Conservation (phyloP, 225 moss, liverwort and hornwort species). For the Anthoceros angustus region DNA sequence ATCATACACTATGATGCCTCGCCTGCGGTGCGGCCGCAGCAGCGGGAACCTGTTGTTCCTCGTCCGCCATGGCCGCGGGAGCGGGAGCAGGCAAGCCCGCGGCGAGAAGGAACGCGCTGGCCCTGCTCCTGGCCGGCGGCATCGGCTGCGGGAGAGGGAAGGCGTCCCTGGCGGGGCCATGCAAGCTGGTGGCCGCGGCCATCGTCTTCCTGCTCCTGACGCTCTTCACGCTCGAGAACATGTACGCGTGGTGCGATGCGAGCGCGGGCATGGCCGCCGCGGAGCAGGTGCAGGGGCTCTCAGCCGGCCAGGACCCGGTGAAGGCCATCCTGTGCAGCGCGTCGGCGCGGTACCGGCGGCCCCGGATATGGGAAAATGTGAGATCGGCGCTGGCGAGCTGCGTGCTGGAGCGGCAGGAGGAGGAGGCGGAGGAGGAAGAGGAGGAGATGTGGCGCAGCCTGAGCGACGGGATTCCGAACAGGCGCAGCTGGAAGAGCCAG, state of each 20-base stretch:
- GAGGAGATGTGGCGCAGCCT: neutral
- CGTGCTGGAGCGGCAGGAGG: neutral
- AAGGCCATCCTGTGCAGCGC: neutral
- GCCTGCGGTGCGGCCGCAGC: no score
- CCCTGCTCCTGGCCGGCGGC: neutral
- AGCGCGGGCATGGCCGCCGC: neutral
- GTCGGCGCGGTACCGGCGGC: neutral
- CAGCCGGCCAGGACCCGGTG: neutral
- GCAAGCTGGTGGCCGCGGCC: neutral
- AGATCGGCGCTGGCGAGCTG: neutral
- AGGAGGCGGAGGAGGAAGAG: neutral
- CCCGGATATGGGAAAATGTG: neutral
- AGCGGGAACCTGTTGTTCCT: no score
- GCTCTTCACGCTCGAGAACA: neutral
- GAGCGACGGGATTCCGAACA: neutral
- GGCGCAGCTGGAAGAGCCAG: slow-evolving; percentile 3
- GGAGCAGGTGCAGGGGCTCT: neutral
- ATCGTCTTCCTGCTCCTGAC: neutral
- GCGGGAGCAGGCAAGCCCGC: no score
- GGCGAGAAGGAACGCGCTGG: no score
- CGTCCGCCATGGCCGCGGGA: no score
- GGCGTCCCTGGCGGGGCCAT: neutral
- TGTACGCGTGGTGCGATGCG: neutral
- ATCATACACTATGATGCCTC: no score
- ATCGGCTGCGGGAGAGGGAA: no score